Base-by-base conservation (phyloP, 768 basidiomycete genomes). In the Gloeophyllum trabeum region DNA sequence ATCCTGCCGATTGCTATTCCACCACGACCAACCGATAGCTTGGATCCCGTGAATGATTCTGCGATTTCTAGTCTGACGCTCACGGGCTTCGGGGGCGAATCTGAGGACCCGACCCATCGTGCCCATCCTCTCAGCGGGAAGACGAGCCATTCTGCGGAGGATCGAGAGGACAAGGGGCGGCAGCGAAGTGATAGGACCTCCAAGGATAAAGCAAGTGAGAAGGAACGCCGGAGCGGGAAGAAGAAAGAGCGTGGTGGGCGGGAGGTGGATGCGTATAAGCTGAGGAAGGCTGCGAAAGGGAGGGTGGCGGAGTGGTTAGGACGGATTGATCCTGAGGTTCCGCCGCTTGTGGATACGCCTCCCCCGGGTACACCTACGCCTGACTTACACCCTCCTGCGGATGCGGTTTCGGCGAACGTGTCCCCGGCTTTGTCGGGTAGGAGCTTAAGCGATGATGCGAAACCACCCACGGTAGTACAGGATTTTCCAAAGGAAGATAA, bases 261-360 rank as follows among this genome's bases (percentile, higher is more conserved):
- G 46, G 62, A 61, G 24, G 55, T 61, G 12, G 69, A 69, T 41
- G 54, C 59, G 20, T 55, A 59, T 23, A 59, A 61, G 24, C 46
- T 73, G 18, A 53, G 63, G 36, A 58, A 62, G 40, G 65, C 75
- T 4, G 75, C 76, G 6, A 81, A 81, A 46, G 82, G 83, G 5
- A 64, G 81, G 19, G 77, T 89, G n/a, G 69, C 84, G 6, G 82
- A 79, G 5, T 89, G 85, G 85, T 51, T 89, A 45, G 84, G 79
- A 22, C 67, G 61, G 6, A 75, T 87, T 38, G 79, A 79, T 40
- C 65, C 72, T 3, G 72, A 70, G 32, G 64, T 61, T 3, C 74
- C 73, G 4, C 70, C 70, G 40, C 43, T 41, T 18, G 59, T 69
- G 2, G 45, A 35, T 3, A 48, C 49, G 21, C 46, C 54, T 4